Evolutionary conservation across 139 green algal species (phyloP).

Genomic region (Haematococcus lacustris): DNA sequence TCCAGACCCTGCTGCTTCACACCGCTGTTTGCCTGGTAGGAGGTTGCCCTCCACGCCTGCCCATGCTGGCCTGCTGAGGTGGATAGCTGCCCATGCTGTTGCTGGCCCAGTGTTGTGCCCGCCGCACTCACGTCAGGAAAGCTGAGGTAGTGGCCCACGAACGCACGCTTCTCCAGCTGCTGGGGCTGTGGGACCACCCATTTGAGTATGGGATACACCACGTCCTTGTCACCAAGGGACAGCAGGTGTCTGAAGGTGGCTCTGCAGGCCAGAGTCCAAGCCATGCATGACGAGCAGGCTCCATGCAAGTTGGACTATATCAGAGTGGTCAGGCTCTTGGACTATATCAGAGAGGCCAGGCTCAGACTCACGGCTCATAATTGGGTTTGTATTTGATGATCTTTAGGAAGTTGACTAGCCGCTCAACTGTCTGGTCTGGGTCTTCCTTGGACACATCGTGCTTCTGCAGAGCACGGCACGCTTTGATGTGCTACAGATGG

Average conservation of each 20-base stretch:
- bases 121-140: conserved; percentile 49
- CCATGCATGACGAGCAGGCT: too few relatives aligned
- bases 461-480: conserved; percentile 18
- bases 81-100: too few relatives aligned
- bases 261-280: too few relatives aligned
- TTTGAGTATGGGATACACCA: conserved; percentile 39
- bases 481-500: not conserved
- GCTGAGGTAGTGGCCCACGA: conserved; percentile 52
- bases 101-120: too few relatives aligned
- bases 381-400: conserved; percentile 56
- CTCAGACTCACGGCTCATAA: conserved; percentile 38
- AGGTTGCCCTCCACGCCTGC: too few relatives aligned
- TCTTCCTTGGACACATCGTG: conserved; percentile 30
- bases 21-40: too few relatives aligned
- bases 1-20: too few relatives aligned
- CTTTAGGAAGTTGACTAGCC: conserved; percentile 41
- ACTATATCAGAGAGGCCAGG: too few relatives aligned
- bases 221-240: conserved; percentile 34
- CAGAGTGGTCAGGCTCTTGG: too few relatives aligned
- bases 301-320: conserved; percentile 11
- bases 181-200: conserved; percentile 51
- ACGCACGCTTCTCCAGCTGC: conserved; percentile 48
- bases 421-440: conserved; percentile 36
- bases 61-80: too few relatives aligned
- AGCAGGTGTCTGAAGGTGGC: conserved; percentile 37